These are phyloP conservation scores for Ailanthus altissimus DNA, from an alignment of 345 rosid species.

Conservation along the genomic window DNA sequence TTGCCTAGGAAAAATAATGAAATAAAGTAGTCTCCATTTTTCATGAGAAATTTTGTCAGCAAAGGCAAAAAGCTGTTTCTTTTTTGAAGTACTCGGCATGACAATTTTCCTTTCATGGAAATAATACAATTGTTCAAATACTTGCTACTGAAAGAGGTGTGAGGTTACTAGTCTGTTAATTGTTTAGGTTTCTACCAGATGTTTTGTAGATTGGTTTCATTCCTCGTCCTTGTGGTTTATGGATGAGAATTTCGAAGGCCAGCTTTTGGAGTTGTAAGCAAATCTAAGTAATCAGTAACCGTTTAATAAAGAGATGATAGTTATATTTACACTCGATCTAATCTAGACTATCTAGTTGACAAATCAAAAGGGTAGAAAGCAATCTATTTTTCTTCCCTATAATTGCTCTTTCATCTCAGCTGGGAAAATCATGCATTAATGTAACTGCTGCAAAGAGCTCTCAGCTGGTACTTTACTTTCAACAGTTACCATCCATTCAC, in stretches of 20 bases:
- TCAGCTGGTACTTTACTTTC: slow-evolving; percentile 26
- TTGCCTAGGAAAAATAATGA: not conserved
- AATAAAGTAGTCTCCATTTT: not conserved
- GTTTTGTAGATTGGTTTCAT: not conserved
- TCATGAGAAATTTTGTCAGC: too few relatives aligned
- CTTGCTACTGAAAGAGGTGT: too few relatives aligned
- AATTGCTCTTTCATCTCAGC: not conserved
- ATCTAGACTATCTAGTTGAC: not conserved
- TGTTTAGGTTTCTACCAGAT: not conserved
- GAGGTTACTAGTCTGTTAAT: too few relatives aligned
- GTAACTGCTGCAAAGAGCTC: slow-evolving; percentile 22
- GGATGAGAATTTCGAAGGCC: not conserved
- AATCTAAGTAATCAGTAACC: not conserved
- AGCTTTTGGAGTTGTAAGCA: not conserved
- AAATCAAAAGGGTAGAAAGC: not conserved
- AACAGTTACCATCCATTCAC: slow-evolving; percentile 52
- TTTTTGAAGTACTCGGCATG: too few relatives aligned
- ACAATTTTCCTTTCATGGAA: too few relatives aligned
- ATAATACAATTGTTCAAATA: too few relatives aligned
- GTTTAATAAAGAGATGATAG: not conserved
- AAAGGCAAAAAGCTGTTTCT: not conserved
- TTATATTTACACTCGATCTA: not conserved
- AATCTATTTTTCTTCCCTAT: not conserved
- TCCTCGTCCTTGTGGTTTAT: too few relatives aligned
- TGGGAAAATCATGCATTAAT: not conserved